phyloP scores from a whole-genome alignment of 2,329 filamentous ascomycete genomes.

The Trichothecium roseum region DNA sequence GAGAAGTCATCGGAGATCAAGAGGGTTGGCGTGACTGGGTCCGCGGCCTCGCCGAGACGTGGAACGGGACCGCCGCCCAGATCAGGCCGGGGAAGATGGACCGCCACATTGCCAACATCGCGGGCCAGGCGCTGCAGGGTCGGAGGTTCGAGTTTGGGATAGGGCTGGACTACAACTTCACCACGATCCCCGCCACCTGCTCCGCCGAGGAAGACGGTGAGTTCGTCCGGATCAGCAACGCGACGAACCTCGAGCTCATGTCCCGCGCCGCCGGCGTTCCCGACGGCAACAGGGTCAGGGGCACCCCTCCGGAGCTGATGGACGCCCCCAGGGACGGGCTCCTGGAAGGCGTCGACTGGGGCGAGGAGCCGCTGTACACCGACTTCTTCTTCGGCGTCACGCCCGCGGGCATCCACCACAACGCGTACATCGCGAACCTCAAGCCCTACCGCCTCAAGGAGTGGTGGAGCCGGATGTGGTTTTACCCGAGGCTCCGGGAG shows the following conservation, averaged over 20 bases:
- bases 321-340: slow-evolving; percentile 4
- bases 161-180: slow-evolving; percentile 26
- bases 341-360: slow-evolving; percentile 15
- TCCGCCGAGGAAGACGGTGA: slow-evolving; percentile 24
- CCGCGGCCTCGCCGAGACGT: slow-evolving; percentile 14
- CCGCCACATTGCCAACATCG: slow-evolving; percentile 13
- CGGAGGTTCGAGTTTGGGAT: slow-evolving; percentile 26
- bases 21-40: slow-evolving; percentile 24
- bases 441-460: slow-evolving; percentile 19
- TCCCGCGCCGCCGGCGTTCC: slow-evolving; percentile 20
- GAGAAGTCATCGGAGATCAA: slow-evolving; percentile 27
- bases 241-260: slow-evolving; percentile 9
- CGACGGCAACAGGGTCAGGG: slow-evolving; percentile 14
- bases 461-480: slow-evolving; percentile 27
- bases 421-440: slow-evolving; percentile 21
- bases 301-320: slow-evolving; percentile 16
- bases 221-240: slow-evolving; percentile 19
- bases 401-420: slow-evolving; percentile 25
- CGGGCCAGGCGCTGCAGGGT: slow-evolving; percentile 15
- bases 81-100: slow-evolving; percentile 4
- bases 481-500: slow-evolving; percentile 18
- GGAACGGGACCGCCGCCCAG: slow-evolving; percentile 17
- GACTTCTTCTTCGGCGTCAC: slow-evolving; percentile 25
- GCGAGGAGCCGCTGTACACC: slow-evolving; percentile 21
- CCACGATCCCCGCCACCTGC: slow-evolving; percentile 23